A percentile compares a stretch with the other conserved stretches of the same genome.
These are phyloP conservation scores for Xylaria sp. DNA, from an alignment of 2,329 filamentous ascomycete species.

Conservation along the genomic window DNA sequence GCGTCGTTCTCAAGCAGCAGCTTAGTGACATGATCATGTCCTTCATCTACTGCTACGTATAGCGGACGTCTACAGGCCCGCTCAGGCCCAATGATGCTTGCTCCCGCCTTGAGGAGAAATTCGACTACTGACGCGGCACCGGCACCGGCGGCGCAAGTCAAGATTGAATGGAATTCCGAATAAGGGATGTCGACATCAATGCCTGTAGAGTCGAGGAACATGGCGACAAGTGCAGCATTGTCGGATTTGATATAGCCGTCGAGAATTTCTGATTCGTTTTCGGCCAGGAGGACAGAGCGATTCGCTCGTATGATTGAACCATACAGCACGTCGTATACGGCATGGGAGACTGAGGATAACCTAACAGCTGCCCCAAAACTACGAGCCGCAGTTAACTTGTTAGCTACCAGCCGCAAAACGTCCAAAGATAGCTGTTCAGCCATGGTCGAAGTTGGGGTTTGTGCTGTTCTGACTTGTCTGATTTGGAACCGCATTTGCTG, in stretches of 20 bases:
- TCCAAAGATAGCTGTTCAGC: background rate
- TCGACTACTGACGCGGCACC: slow-evolving; percentile 5
- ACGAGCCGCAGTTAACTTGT: background rate
- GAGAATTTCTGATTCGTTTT: background rate
- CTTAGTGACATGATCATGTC: background rate
- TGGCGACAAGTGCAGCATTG: background rate
- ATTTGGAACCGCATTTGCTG: no score
- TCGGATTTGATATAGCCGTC: slow-evolving; percentile 6
- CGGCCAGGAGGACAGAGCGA: background rate
- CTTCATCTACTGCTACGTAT: background rate
- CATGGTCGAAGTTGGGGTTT: background rate
- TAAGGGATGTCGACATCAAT: background rate
- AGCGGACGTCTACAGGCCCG: background rate
- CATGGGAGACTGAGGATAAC: background rate
- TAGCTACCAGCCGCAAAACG: background rate
- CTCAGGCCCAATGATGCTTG: background rate
- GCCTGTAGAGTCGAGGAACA: background rate
- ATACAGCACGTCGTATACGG: background rate
- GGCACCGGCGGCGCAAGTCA: background rate
- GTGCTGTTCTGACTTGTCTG: no score
- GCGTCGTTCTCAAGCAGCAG: slow-evolving; percentile 1
- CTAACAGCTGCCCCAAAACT: background rate
- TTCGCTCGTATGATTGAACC: background rate
- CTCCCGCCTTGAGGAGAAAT: slow-evolving; percentile 1
- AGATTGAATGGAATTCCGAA: background rate